phyloP scores from a whole-genome alignment of 2,329 filamentous ascomycete genomes.

The Huntiella moniliformis region DNA sequence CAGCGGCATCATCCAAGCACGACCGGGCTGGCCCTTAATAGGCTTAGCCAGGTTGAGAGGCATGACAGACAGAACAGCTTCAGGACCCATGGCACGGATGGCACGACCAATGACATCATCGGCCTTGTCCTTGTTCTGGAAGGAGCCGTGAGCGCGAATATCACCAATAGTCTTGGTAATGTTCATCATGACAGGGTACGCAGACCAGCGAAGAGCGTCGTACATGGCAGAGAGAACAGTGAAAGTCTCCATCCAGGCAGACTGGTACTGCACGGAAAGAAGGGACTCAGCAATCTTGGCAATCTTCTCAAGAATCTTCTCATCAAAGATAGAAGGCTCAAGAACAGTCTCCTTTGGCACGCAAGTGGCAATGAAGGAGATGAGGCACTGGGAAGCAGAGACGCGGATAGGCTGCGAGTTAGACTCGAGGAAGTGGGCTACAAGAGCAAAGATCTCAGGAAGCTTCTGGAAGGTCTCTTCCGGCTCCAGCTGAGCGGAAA shows the following conservation, averaged over 20 bases:
- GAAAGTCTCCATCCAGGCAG: slow-evolving; percentile 89
- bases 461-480: slow-evolving; percentile 85
- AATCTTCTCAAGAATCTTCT: slow-evolving; percentile 71
- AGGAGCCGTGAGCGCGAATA: slow-evolving; percentile 70
- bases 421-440: slow-evolving; percentile 67
- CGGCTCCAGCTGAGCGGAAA: slow-evolving; percentile 71
- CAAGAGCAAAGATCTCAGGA: slow-evolving; percentile 63
- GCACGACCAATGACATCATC: slow-evolving; percentile 80
- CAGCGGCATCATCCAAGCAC: slow-evolving; percentile 88
- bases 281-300: slow-evolving; percentile 54
- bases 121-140: slow-evolving; percentile 84
- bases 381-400: slow-evolving; percentile 83
- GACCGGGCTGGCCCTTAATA: slow-evolving; percentile 56
- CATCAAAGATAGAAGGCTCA: slow-evolving; percentile 80
- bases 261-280: slow-evolving; percentile 78
- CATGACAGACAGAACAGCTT: slow-evolving; percentile 61
- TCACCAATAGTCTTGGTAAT: slow-evolving; percentile 69
- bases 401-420: slow-evolving; percentile 83
- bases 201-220: slow-evolving; percentile 67
- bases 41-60: slow-evolving; percentile 73
- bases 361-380: slow-evolving; percentile 83
- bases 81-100: slow-evolving; percentile 75
- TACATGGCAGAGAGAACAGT: slow-evolving; percentile 75
- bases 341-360: slow-evolving; percentile 66
- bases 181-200: slow-evolving; percentile 57